These are phyloP conservation scores for Linnemannia zychae DNA, from an alignment of 192 early-diverging fungal genomes.

Conservation along the genomic window DNA sequence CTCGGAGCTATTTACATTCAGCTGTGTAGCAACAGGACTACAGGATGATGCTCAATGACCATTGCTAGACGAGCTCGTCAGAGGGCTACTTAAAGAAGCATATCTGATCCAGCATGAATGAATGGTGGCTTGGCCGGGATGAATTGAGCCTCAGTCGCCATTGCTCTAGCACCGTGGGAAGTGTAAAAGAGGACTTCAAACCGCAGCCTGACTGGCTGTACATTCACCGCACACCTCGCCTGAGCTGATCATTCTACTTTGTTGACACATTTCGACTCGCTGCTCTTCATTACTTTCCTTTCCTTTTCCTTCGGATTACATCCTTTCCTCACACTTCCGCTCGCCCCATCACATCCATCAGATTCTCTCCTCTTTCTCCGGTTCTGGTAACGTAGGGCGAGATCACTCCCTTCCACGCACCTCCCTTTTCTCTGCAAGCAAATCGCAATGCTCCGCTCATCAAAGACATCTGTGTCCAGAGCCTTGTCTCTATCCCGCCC, in stretches of 20 bases:
- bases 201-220: background rate
- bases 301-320: background rate
- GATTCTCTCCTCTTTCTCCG: background rate
- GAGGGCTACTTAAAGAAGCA: too few species aligned
- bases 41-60: background rate
- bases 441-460: background rate
- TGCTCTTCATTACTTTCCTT: background rate
- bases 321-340: background rate
- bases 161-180: background rate
- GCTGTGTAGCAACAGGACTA: background rate
- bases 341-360: background rate
- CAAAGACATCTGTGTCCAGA: background rate
- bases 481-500: background rate
- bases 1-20: background rate
- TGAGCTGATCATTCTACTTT: background rate
- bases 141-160: too few species aligned
- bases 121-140: too few species aligned
- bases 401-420: background rate
- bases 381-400: background rate
- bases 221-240: background rate
- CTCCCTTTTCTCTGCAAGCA: background rate
- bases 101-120: too few species aligned
- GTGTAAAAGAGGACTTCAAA: background rate
- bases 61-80: too few species aligned
- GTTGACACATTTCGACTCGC: background rate